A percentile compares a stretch with the other conserved stretches of the same genome.
These are phyloP conservation scores for Claviceps lovelessii DNA, from an alignment of 2,329 filamentous ascomycete genomes.

Conservation along the genomic window DNA sequence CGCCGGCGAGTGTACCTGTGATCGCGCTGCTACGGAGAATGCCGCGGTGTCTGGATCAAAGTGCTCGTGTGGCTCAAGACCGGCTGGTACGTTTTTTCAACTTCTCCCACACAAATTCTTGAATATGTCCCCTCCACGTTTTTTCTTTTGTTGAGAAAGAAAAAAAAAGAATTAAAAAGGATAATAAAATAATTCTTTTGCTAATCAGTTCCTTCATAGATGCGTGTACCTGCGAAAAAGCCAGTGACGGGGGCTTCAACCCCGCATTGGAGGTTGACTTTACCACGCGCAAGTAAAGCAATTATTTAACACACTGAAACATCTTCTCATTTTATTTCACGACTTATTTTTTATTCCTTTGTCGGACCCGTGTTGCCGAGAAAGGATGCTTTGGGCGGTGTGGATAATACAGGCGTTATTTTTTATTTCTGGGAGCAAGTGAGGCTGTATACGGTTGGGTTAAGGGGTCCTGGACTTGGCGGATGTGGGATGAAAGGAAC, in stretches of 20 bases:
- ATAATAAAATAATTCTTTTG: constrained; percentile 6
- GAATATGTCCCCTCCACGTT: constrained; percentile 6
- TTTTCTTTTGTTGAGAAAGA: not conserved
- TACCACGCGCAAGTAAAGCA: constrained; percentile 46
- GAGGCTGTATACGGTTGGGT: not conserved
- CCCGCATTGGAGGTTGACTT: constrained; percentile 69
- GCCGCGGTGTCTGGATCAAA: constrained; percentile 40
- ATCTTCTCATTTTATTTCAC: not conserved
- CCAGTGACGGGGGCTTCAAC: constrained; percentile 44
- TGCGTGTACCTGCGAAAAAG: constrained; percentile 74
- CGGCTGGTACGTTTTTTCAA: constrained; percentile 42
- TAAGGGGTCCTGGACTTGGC: not conserved
- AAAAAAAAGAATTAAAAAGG: constrained; percentile 5
- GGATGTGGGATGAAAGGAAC: not conserved
- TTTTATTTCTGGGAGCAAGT: not conserved
- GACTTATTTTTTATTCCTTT: not conserved
- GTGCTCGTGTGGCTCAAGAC: constrained; percentile 66
- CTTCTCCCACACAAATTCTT: no score
- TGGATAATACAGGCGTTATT: not conserved
- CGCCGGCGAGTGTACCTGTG: constrained; percentile 69
- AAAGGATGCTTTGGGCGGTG: not conserved
- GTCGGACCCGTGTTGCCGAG: no score
- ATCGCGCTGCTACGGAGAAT: constrained; percentile 59
- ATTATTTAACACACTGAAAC: not conserved
- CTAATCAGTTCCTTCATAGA: constrained; percentile 23